These are phyloP conservation scores for Kwoniella mangroviensis DNA, from an alignment of 768 basidiomycete genomes.

Conservation along the genomic window DNA sequence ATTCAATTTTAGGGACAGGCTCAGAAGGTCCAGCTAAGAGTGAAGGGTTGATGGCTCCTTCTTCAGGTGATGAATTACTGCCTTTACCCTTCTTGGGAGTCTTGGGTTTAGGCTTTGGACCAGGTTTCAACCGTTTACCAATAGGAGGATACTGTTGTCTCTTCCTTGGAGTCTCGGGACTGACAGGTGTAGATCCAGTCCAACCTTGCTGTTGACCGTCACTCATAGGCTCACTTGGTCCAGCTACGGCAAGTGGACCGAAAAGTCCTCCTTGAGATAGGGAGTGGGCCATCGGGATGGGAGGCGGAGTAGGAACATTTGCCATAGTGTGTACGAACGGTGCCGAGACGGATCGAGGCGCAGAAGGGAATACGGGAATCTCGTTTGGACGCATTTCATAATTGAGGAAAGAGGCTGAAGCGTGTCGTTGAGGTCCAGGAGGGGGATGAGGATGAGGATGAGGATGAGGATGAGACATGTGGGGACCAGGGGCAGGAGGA, in stretches of 20 bases:
- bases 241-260: constrained; percentile 17
- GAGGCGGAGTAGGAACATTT: constrained; percentile 18
- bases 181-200: constrained; percentile 14
- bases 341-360: constrained; percentile 31
- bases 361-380: constrained; percentile 24
- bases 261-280: constrained; percentile 30
- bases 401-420: constrained; percentile 29
- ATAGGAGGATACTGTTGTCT: constrained; percentile 36
- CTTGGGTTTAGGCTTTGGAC: constrained; percentile 57
- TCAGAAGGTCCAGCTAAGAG: constrained; percentile 18
- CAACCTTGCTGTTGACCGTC: constrained; percentile 12
- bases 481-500: constrained; percentile 9
- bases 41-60: constrained; percentile 15
- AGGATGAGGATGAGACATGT: constrained; percentile 12
- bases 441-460: neutral
- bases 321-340: constrained; percentile 26
- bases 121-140: constrained; percentile 54
- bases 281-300: constrained; percentile 19
- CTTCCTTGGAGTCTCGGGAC: constrained; percentile 35
- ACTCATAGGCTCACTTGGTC: neutral
- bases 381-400: constrained; percentile 32
- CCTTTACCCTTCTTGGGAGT: constrained; percentile 43
- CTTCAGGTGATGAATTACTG: neutral
- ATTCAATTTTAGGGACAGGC: constrained; percentile 14
- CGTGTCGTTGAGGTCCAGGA: constrained; percentile 25